phyloP scores from a whole-genome alignment of 345 rosid genomes.

The Odontarrhena argentea region DNA sequence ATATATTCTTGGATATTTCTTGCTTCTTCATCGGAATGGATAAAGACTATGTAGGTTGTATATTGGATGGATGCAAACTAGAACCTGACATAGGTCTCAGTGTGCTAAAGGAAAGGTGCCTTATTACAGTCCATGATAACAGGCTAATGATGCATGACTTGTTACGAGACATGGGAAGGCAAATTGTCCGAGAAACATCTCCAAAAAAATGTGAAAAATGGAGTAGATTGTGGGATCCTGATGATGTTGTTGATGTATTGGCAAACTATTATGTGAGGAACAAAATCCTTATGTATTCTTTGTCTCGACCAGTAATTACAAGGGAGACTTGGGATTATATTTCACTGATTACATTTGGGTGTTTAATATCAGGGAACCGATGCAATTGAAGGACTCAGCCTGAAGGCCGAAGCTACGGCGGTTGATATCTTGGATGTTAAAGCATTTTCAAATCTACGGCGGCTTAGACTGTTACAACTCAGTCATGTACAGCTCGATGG shows the following conservation, averaged over 20 bases:
- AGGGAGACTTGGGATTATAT: too few relatives aligned
- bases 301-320: constrained; percentile 1
- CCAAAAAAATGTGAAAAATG: constrained; percentile 17
- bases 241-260: constrained; percentile 32
- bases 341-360: not conserved
- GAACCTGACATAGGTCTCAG: constrained; percentile 6
- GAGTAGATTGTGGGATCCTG: constrained; percentile 35
- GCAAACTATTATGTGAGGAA: not conserved
- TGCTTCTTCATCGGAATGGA: constrained; percentile 34
- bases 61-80: constrained; percentile 34
- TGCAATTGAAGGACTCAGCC: constrained; percentile 12
- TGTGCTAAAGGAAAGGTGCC: constrained; percentile 12
- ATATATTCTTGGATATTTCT: constrained; percentile 34
- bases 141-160: constrained; percentile 38
- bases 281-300: too few relatives aligned
- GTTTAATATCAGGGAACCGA: not conserved
- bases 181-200: constrained; percentile 29
- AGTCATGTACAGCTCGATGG: too few relatives aligned
- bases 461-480: too few relatives aligned
- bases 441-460: too few relatives aligned
- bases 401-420: too few relatives aligned
- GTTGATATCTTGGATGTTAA: too few relatives aligned
- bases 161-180: constrained; percentile 34
- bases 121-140: constrained; percentile 17
- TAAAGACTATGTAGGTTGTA: constrained; percentile 18